A percentile compares a stretch with the other conserved stretches of the same genome.
Evolutionary conservation across 139 green algal genomes (phyloP).

Genomic region (Dunaliella sp.): DNA sequence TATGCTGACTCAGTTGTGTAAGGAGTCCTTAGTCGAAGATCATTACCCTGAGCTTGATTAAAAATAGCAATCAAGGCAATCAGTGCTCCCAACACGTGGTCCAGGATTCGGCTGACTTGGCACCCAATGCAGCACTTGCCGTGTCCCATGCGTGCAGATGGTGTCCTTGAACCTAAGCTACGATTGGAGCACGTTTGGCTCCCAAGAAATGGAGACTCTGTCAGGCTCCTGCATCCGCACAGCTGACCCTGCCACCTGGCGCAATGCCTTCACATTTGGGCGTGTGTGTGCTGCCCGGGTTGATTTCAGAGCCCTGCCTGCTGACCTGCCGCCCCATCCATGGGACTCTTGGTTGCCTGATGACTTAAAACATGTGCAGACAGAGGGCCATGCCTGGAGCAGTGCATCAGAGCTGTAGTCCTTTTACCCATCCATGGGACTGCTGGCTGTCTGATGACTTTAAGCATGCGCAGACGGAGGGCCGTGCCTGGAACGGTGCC

Average conservation of each 20-base stretch:
- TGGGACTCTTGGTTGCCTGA: conserved; percentile 26
- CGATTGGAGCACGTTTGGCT: conserved; percentile 15
- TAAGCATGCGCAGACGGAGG: background rate
- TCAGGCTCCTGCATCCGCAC: conserved; percentile 23
- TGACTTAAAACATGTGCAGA: background rate
- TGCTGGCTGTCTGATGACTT: conserved; percentile 12
- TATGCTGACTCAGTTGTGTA: too few species aligned
- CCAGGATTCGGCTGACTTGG: too few species aligned
- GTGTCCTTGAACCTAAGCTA: conserved; percentile 28
- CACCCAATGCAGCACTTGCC: too few species aligned
- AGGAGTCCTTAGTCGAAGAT: too few species aligned
- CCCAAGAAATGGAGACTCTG: background rate
- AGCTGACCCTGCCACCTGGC: conserved; percentile 5
- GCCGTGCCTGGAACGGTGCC: background rate
- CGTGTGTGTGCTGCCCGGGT: conserved; percentile 22
- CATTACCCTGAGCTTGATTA: too few species aligned
- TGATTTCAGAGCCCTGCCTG: background rate
- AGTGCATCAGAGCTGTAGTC: background rate
- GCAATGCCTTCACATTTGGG: conserved; percentile 13
- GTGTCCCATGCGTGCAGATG: too few species aligned
- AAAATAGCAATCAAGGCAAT: too few species aligned
- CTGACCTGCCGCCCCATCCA: conserved; percentile 14
- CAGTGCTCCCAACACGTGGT: too few species aligned
- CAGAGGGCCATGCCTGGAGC: background rate
- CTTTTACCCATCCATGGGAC: conserved; percentile 35